phyloP scores from a whole-genome alignment of 495 filamentous ascomycete genomes.

The Bacidia gigantensis region DNA sequence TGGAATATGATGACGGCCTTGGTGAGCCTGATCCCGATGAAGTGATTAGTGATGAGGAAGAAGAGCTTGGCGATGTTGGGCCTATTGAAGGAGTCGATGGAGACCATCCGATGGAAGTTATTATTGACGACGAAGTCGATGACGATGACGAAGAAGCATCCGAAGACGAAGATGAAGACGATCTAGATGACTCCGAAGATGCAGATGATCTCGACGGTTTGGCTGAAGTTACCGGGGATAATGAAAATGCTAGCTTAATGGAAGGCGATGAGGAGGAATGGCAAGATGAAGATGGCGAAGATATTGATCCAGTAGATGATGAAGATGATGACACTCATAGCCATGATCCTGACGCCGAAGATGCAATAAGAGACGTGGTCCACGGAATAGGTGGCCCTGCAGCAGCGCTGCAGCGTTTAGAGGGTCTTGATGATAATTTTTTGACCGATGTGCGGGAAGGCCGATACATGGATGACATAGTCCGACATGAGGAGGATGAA shows the following conservation, averaged over 20 bases:
- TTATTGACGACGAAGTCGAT: conserved; percentile 57
- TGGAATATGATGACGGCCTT: conserved; percentile 78
- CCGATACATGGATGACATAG: conserved; percentile 40
- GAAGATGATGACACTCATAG: conserved; percentile 20
- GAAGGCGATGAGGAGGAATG: conserved; percentile 46
- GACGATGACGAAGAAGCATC: conserved; percentile 52
- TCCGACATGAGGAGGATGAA: conserved; percentile 53
- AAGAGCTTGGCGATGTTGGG: conserved; percentile 64
- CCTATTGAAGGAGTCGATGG: conserved; percentile 74
- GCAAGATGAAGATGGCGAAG: conserved; percentile 48
- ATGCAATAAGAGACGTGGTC: conserved; percentile 14
- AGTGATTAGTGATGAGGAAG: conserved; percentile 80
- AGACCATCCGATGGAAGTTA: conserved; percentile 62
- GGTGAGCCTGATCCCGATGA: conserved; percentile 58
- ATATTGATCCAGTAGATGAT: conserved; percentile 38
- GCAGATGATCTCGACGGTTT: conserved; percentile 42
- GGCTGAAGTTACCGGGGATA: conserved; percentile 47
- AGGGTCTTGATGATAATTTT: conserved; percentile 10
- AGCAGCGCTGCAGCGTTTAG: conserved; percentile 15
- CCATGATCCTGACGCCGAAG: conserved; percentile 12
- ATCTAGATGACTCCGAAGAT: conserved; percentile 35
- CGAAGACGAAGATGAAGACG: conserved; percentile 51
- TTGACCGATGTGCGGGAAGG: conserved; percentile 15
- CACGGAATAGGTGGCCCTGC: conserved; percentile 15
- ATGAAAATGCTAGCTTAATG: conserved; percentile 47